Evolutionary conservation across 2,329 filamentous ascomycete genomes (phyloP), one percentile per base, ranked within the genome.

Genomic region (Metarhizium robertsii): DNA sequence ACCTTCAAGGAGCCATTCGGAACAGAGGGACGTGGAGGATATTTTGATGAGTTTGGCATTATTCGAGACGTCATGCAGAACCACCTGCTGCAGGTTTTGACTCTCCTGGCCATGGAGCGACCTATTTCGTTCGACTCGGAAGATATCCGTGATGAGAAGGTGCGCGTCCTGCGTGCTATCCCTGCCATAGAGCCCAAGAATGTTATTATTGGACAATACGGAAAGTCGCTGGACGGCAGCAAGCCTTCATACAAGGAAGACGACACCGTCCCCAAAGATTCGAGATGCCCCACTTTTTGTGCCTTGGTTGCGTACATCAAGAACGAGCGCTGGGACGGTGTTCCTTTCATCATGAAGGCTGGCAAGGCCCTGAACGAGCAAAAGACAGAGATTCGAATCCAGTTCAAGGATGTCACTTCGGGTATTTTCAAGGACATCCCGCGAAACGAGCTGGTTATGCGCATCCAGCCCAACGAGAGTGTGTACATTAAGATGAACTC

Each of bases 401-500:
- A 99, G 73, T 99, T 96, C 86, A 96, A 96, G 81, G 94, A 99
- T 70, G 94, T 99, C 61, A 97, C 94, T 25, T 96, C 92, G 51
- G 94, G 95, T 63, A 99, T 99, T 74, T 99, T 99, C 80, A 97
- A 97, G 83, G 92, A 99, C 71, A 99, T 99, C 69, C 95, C 94
- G 58, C 88, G 95, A 64, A 99, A 99, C 79, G 94, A 99, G 78
- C 87, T 99, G 62, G 94, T 99, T 67, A 96, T 99, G 79, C 92
- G 94, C 64, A 95, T 99, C 62, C 94, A 99, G 79, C 94, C 94
- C 66, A 99, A 99, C 78, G 94, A 99, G 81, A 95, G 90, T 70
- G 92, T 99, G 63, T 99, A 99, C 78, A 95, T 97, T 75, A 99
- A 99, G 85, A 99, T 99, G 94, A 99, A 99, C 86, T 97, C 92